Conservation (phyloP, 768 basidiomycete species). For the Rossbeevera mucosa region DNA sequence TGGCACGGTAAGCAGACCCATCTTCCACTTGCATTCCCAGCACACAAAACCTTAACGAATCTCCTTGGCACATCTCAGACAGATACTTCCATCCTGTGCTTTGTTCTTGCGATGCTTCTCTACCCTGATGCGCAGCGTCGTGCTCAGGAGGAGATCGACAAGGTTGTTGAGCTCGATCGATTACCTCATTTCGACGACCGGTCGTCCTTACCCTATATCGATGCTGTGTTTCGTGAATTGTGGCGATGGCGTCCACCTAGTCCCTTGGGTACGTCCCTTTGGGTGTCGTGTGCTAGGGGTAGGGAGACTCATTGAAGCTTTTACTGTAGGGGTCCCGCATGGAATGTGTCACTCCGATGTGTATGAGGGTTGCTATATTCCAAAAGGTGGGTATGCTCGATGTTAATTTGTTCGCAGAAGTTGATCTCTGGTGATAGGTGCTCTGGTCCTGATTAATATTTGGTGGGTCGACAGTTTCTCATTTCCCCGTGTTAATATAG, state of each 20-base stretch:
- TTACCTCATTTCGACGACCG: constrained; percentile 26
- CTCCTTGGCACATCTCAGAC: constrained; percentile 8
- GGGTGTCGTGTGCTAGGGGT: background rate
- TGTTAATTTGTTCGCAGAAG: too few species aligned
- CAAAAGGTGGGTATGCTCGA: constrained; percentile 9
- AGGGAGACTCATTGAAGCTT: background rate
- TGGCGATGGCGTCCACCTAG: constrained; percentile 19
- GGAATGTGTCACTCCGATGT: constrained; percentile 12
- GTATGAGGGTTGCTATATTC: constrained; percentile 19
- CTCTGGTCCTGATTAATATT: background rate
- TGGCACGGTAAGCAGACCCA: background rate
- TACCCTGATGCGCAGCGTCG: constrained; percentile 23
- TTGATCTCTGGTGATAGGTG: background rate
- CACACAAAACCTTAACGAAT: background rate
- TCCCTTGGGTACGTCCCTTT: constrained; percentile 8
- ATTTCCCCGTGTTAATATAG: background rate
- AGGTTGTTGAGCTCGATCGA: constrained; percentile 16
- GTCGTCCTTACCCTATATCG: constrained; percentile 22
- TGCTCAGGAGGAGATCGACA: constrained; percentile 27
- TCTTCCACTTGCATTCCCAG: background rate
- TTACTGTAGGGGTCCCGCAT: constrained; percentile 7
- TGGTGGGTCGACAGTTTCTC: background rate
- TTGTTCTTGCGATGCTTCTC: constrained; percentile 26
- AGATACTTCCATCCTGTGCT: constrained; percentile 10
- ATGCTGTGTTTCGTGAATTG: constrained; percentile 23